Conservation (phyloP, 1,284 basidiomycete genomes). For the Leccinum ponderosum region DNA sequence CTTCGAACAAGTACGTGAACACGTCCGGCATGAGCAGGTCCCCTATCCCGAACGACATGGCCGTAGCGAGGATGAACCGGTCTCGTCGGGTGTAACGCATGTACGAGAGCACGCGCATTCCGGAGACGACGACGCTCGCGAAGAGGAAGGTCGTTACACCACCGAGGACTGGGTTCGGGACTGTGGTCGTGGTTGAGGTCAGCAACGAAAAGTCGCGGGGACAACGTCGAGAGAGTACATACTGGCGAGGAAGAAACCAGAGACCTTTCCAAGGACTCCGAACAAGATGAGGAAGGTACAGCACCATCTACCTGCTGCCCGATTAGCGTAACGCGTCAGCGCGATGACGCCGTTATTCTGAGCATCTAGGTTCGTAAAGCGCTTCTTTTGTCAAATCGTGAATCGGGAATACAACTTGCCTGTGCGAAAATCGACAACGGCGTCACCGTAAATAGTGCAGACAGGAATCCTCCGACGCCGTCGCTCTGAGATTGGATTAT, state of each 20-base stretch:
- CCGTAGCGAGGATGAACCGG: slow-evolving; percentile 74
- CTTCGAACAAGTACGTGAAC: slow-evolving; percentile 70
- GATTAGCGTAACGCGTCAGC: slow-evolving; percentile 77
- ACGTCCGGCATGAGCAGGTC: slow-evolving; percentile 62
- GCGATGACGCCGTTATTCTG: slow-evolving; percentile 82
- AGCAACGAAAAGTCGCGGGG: not conserved
- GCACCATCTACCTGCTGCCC: slow-evolving; percentile 71
- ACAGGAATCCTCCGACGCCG: slow-evolving; percentile 72
- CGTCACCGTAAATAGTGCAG: slow-evolving; percentile 79
- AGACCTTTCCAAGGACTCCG: slow-evolving; percentile 78
- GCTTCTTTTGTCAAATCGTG: not conserved
- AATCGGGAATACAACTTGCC: slow-evolving; percentile 30
- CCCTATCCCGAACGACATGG: slow-evolving; percentile 73
- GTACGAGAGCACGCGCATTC: slow-evolving; percentile 72
- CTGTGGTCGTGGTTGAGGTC: slow-evolving; percentile 6
- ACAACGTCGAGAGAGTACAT: slow-evolving; percentile 20
- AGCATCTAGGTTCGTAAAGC: not conserved
- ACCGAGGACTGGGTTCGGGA: slow-evolving; percentile 77
- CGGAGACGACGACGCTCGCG: slow-evolving; percentile 64
- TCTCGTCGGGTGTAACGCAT: slow-evolving; percentile 69
- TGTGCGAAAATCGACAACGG: slow-evolving; percentile 83
- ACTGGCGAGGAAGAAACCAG: slow-evolving; percentile 77
- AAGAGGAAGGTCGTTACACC: slow-evolving; percentile 83
- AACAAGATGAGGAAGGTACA: slow-evolving; percentile 72
- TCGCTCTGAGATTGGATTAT: slow-evolving; percentile 50